Evolutionary conservation across 169 alveolate species (phyloP), one percentile per base, ranked within the genome.

Genomic region (Eimeria maxima): DNA sequence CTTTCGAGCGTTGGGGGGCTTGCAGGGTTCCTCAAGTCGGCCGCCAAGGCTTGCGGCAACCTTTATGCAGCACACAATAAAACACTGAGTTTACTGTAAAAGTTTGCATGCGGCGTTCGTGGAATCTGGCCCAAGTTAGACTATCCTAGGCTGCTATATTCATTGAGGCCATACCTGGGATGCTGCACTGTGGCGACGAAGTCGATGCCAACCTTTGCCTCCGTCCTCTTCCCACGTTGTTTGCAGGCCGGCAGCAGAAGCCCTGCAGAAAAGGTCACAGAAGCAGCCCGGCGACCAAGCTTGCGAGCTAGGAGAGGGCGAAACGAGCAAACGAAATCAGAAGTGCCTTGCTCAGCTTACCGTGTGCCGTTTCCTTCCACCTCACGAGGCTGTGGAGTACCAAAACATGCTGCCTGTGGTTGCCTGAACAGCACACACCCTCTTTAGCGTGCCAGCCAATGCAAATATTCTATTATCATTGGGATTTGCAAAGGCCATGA

Each of bases 221-320:
- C 65, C 65, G 42, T 60, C 81, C 42, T 86, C 42, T 20, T 63
- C 93, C 93, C 93, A 86, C 5, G 57, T 44, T 45, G 93, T 86
- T 71, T 38, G 93, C 81, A 86, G 81, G 81, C 93, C 93, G 6
- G 93, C 93, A 60, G 93, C 65, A 63, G 63, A 22, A 16, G 47
- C 76, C 50, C 93, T 86, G 81, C 93, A 65, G 22, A 24, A 16
- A 24, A 53, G 69, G 44, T 29, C 24, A 45, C 89, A 50, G 53
- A 33, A 78, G 89, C 89, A 45, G 20, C 14, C 33, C 3, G 29
- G 1, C 0, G 38, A 27, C 29, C 14, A 42, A 38, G 60, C 38
- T 42, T 50, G 67, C 8, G 65, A 7, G 44, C 45, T 20, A 10
- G 18, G n/a, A 24, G 69, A 78, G n/a, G 44, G 87, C 87, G 27